Conservation (phyloP, 805 yeast genomes). For the Yarrowia sp. region DNA sequence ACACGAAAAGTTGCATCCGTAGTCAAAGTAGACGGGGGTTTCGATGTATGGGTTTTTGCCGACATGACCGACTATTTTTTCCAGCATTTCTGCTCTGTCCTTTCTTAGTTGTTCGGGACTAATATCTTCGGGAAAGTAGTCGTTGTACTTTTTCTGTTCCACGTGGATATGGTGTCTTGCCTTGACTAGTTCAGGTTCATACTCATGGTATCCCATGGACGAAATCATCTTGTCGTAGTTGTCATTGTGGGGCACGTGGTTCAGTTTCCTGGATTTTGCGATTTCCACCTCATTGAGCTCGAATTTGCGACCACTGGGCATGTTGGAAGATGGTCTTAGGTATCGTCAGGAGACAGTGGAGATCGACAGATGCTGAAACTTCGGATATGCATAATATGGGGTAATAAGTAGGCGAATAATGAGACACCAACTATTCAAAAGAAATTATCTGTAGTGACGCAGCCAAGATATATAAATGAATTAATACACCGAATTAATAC, state of each 20-base stretch:
- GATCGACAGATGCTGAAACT: neutral
- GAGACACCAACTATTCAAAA: neutral
- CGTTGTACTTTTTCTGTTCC: constrained; percentile 35
- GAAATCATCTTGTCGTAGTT: constrained; percentile 58
- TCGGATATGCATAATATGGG: neutral
- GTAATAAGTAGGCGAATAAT: neutral
- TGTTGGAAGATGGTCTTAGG: too few species aligned
- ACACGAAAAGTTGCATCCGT: constrained; percentile 57
- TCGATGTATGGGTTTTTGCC: constrained; percentile 47
- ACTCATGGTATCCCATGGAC: constrained; percentile 45
- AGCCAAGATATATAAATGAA: too few species aligned
- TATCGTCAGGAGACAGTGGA: too few species aligned
- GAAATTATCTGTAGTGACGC: neutral
- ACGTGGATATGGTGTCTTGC: constrained; percentile 36
- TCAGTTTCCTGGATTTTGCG: neutral
- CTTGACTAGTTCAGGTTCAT: constrained; percentile 34
- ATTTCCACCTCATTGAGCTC: constrained; percentile 4
- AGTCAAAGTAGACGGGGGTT: constrained; percentile 60
- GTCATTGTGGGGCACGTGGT: constrained; percentile 26
- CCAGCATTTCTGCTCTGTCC: constrained; percentile 42
- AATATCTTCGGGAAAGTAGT: constrained; percentile 30
- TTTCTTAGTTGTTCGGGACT: constrained; percentile 34
- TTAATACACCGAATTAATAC: too few species aligned
- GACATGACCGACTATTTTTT: constrained; percentile 48
- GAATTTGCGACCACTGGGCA: neutral